Evolutionary conservation across 1,284 basidiomycete species (phyloP).

Genomic region (Marasmius sp.): DNA sequence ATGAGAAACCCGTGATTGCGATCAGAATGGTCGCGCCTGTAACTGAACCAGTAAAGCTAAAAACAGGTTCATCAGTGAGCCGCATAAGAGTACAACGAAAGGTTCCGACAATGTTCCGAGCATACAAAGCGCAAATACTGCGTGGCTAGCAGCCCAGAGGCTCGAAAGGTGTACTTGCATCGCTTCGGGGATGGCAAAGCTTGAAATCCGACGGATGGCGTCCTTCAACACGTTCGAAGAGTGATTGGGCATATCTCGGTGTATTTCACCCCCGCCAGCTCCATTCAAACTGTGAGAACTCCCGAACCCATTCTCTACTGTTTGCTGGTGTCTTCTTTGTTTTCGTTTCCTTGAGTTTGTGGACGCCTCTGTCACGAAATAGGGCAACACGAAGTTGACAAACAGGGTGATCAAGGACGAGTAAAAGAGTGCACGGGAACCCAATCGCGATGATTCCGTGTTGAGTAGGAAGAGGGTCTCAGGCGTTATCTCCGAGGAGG

Average conservation of each 20-base stretch:
- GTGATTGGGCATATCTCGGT: slow-evolving; percentile 1
- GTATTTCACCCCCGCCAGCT: slow-evolving; percentile 17
- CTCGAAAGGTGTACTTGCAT: slow-evolving; percentile 60
- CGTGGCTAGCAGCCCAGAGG: slow-evolving; percentile 76
- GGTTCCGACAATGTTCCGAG: slow-evolving; percentile 67
- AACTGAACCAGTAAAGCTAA: slow-evolving; percentile 65
- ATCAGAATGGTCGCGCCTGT: slow-evolving; percentile 65
- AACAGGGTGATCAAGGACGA: slow-evolving; percentile 71
- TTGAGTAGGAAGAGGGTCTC: slow-evolving; percentile 42
- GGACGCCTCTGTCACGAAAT: slow-evolving; percentile 51
- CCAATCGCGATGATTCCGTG: slow-evolving; percentile 76
- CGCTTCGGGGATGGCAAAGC: slow-evolving; percentile 30
- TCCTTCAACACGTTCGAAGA: background rate
- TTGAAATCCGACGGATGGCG: slow-evolving; percentile 20
- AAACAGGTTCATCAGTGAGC: slow-evolving; percentile 4
- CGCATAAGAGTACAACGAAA: background rate
- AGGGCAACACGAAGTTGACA: slow-evolving; percentile 73
- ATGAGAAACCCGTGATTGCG: slow-evolving; percentile 70
- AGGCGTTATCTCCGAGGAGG: slow-evolving; percentile 23
- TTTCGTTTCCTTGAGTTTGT: slow-evolving; percentile 7
- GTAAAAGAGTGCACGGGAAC: slow-evolving; percentile 81
- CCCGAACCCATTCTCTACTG: slow-evolving; percentile 13
- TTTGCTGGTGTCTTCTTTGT: slow-evolving; percentile 10
- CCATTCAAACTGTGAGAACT: slow-evolving; percentile 6
- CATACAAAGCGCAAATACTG: slow-evolving; percentile 72